Conservation (phyloP, 768 basidiomycete species). For the Harrya chromipes region DNA sequence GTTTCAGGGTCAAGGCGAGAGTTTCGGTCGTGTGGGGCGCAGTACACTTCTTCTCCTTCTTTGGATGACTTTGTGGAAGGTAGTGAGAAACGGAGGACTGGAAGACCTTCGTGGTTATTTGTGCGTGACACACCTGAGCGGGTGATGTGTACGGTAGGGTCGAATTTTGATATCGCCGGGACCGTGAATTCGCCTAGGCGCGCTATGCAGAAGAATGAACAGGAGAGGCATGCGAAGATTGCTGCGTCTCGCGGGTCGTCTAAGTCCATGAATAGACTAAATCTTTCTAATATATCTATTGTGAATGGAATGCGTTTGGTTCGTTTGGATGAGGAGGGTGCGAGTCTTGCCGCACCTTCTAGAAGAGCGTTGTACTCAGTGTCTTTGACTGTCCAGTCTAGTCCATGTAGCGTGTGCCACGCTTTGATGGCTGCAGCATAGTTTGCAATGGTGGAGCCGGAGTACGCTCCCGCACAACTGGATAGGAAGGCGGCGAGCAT, state of each 20-base stretch:
- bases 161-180: neutral
- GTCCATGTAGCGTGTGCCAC: conserved; percentile 40
- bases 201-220: conserved; percentile 34
- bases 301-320: conserved; percentile 33
- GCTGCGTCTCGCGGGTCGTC: conserved; percentile 32
- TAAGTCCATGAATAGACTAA: conserved; percentile 21
- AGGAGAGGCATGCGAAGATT: conserved; percentile 37
- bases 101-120: neutral
- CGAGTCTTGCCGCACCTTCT: neutral
- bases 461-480: conserved; percentile 30
- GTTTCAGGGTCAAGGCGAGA: neutral
- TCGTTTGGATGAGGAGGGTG: conserved; percentile 21
- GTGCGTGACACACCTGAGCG: neutral
- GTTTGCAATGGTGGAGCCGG: conserved; percentile 34
- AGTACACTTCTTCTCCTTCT: neutral
- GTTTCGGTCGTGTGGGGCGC: neutral
- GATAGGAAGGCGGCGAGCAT: conserved; percentile 33
- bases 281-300: neutral
- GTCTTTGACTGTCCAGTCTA: neutral
- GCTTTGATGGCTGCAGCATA: conserved; percentile 40
- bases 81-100: neutral
- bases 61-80: neutral
- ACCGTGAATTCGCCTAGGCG: conserved; percentile 29
- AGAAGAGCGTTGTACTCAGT: neutral
- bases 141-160: neutral